Conservation (phyloP, 1,284 basidiomycete genomes). For the Trametes hirsuta region DNA sequence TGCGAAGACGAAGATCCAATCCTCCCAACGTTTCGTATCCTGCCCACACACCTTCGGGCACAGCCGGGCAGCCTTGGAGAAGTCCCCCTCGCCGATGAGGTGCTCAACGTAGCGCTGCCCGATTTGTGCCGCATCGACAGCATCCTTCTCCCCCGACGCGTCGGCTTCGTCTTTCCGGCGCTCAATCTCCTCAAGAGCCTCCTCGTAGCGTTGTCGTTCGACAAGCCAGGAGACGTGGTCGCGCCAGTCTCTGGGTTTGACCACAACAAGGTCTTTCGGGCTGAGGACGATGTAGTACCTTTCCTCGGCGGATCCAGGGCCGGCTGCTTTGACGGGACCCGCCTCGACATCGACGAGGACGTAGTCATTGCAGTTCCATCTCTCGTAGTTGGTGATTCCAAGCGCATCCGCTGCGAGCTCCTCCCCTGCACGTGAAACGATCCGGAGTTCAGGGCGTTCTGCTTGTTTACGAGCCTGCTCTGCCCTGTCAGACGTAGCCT, state of each 20-base stretch:
- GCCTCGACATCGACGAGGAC: conserved; percentile 55
- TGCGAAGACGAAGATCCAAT: conserved; percentile 93
- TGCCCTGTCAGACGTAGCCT: conserved; percentile 71
- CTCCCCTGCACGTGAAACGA: conserved; percentile 89
- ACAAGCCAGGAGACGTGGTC: conserved; percentile 96
- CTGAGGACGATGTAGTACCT: conserved; percentile 80
- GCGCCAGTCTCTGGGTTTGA: conserved; percentile 82
- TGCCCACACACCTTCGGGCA: conserved; percentile 86
- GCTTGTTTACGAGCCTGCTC: conserved; percentile 82
- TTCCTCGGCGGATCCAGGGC: conserved; percentile 36
- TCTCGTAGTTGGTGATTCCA: conserved; percentile 76
- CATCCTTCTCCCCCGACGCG: conserved; percentile 37
- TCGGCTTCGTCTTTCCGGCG: conserved; percentile 40
- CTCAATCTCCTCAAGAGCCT: conserved; percentile 88
- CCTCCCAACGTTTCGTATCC: conserved; percentile 87
- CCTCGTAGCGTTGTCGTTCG: conserved; percentile 84
- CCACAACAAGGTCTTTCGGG: conserved; percentile 86
- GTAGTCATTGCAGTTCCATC: conserved; percentile 95
- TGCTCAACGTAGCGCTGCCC: conserved; percentile 86
- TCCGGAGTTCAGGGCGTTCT: conserved; percentile 89
- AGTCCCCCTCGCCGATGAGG: conserved; percentile 75
- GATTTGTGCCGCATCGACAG: conserved; percentile 73
- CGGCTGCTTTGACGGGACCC: conserved; percentile 4
- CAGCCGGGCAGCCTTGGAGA: conserved; percentile 81
- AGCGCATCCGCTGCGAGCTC: conserved; percentile 90